Evolutionary conservation across 441 rosid species (phyloP).

Genomic region (Brassica hybrid): DNA sequence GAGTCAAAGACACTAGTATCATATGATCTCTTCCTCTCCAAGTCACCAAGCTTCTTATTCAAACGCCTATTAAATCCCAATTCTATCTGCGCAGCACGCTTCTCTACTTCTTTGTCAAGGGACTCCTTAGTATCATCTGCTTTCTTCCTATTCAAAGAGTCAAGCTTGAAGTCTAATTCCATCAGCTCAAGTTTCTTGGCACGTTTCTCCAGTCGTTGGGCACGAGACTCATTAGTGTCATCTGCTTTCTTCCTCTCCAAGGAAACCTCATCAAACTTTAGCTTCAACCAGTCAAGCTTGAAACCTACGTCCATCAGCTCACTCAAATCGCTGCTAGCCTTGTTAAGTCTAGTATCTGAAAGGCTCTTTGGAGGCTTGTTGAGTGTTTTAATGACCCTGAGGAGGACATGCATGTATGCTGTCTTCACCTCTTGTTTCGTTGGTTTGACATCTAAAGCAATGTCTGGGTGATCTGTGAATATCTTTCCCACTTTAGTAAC

Average conservation of each 20-base stretch:
- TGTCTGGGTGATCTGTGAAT: constrained; percentile 22
- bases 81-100: not conserved
- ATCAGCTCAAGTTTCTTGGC: not conserved
- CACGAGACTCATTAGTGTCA: not conserved
- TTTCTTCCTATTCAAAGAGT: not conserved
- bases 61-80: not conserved
- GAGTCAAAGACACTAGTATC: not conserved
- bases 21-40: not conserved
- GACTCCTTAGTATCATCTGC: not conserved
- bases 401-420: constrained; percentile 23
- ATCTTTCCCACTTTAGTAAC: not conserved
- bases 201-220: not conserved
- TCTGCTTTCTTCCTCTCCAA: not conserved
- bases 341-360: not conserved
- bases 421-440: constrained; percentile 1
- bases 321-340: not conserved
- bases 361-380: not conserved
- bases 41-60: not conserved
- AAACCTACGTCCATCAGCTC: constrained; percentile 3
- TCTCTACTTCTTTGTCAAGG: not conserved
- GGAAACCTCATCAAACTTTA: not conserved
- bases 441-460: constrained; percentile 5
- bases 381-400: not conserved
- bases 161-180: not conserved
- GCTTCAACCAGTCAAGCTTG: constrained; percentile 2